Conservation (phyloP, 192 early-diverging fungal species). For the Chytriomyces sp. region DNA sequence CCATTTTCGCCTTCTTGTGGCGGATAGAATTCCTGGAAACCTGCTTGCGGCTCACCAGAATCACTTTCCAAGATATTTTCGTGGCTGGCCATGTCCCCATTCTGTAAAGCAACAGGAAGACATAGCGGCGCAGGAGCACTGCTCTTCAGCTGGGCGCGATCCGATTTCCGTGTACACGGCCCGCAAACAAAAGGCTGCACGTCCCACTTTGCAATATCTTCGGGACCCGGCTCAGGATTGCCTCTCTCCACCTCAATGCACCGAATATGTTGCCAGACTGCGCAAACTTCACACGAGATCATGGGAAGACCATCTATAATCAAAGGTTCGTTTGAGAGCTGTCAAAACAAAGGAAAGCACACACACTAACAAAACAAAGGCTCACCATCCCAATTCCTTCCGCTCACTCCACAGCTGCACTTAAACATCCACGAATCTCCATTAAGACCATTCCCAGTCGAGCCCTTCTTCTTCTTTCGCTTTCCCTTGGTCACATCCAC, state of each 20-base stretch:
- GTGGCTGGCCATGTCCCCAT: no score
- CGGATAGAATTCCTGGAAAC: no score
- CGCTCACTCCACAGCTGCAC: constrained; percentile 51
- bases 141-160: no score
- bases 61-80: no score
- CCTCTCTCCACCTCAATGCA: constrained; percentile 48
- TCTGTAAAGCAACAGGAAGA: no score
- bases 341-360: not conserved
- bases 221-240: not conserved
- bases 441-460: constrained; percentile 38
- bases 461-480: constrained; percentile 25
- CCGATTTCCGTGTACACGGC: no score
- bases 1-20: no score
- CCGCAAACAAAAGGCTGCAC: no score
- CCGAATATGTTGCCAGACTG: constrained; percentile 71
- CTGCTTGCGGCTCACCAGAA: no score
- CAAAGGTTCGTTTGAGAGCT: not conserved
- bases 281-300: constrained; percentile 70
- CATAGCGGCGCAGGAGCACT: no score
- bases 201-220: no score
- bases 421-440: constrained; percentile 45
- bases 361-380: not conserved
- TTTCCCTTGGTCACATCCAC: constrained; percentile 15
- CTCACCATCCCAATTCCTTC: constrained; percentile 51
- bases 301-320: constrained; percentile 66